Conservation (phyloP, 225 moss, liverwort and hornwort species). For the Neckera pumila region DNA sequence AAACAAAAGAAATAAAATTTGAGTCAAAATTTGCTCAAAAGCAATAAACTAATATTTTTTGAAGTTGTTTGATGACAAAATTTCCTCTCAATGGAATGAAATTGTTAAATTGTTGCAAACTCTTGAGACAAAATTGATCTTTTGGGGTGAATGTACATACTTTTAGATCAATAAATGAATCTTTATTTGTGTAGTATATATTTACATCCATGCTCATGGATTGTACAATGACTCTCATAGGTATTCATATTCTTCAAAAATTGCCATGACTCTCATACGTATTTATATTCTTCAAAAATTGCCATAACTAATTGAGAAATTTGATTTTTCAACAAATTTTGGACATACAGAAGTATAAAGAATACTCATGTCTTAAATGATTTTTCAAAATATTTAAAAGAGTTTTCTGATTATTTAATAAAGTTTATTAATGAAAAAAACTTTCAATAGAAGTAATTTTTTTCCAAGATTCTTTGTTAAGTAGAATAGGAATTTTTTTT, state of each 20-base stretch:
- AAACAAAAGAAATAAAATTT: not conserved
- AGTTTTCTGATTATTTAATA: not conserved
- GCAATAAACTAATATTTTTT: not conserved
- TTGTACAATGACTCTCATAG: not conserved
- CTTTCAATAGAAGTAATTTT: not conserved
- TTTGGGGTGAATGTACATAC: not conserved
- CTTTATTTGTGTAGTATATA: too few relatives aligned
- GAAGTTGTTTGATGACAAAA: not conserved
- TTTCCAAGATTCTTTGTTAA: not conserved
- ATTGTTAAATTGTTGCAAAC: not conserved
- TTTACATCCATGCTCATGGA: not conserved
- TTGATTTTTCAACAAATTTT: not conserved
- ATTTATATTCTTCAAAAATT: not conserved
- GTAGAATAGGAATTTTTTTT: not conserved
- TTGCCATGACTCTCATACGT: not conserved
- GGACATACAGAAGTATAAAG: not conserved
- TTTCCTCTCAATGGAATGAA: rapidly evolving
- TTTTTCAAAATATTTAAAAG: too few relatives aligned
- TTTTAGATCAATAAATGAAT: too few relatives aligned
- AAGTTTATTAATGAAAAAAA: not conserved
- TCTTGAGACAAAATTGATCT: not conserved
- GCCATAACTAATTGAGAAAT: not conserved
- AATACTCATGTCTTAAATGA: not conserved
- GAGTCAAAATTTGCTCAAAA: not conserved
- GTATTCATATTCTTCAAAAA: not conserved